These are phyloP conservation scores for Neonectria magnoliae DNA, from an alignment of 2,329 filamentous ascomycete species.

Conservation along the genomic window DNA sequence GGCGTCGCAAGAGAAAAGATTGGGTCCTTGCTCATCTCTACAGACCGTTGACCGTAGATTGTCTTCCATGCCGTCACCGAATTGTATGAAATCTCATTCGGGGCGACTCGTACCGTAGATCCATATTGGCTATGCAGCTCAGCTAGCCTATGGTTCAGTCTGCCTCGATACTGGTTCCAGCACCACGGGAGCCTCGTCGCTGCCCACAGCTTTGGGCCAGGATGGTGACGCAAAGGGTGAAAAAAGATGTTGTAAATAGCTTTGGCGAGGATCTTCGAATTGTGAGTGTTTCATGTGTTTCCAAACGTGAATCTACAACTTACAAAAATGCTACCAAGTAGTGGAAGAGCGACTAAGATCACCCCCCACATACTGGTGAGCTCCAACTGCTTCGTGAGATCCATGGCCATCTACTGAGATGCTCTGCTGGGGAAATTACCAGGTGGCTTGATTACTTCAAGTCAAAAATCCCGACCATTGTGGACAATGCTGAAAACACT, in stretches of 20 bases:
- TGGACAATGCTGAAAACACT: neutral
- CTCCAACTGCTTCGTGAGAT: neutral
- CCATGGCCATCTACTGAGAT: neutral
- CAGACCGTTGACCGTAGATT: conserved; percentile 28
- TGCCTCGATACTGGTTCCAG: conserved; percentile 31
- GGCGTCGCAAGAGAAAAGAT: conserved; percentile 34
- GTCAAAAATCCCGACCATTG: neutral
- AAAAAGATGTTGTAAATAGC: conserved; percentile 26
- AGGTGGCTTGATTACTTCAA: neutral
- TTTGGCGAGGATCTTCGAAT: neutral
- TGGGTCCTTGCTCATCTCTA: conserved; percentile 34
- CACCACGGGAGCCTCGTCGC: conserved; percentile 32
- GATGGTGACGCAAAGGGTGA: conserved; percentile 26
- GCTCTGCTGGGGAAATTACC: no score
- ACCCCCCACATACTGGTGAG: conserved; percentile 3
- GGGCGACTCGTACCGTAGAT: conserved; percentile 28
- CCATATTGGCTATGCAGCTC: conserved; percentile 32
- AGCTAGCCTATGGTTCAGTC: conserved; percentile 26
- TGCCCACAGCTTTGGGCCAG: conserved; percentile 29
- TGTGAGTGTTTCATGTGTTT: neutral
- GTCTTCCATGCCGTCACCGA: conserved; percentile 30
- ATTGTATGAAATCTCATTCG: conserved; percentile 31
- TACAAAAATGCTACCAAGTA: conserved; percentile 3
- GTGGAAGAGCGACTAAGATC: neutral
- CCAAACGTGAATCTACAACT: neutral